These are phyloP conservation scores for Dothiorella sarmentorum DNA, from an alignment of 2,329 filamentous ascomycete species.

Conservation along the genomic window DNA sequence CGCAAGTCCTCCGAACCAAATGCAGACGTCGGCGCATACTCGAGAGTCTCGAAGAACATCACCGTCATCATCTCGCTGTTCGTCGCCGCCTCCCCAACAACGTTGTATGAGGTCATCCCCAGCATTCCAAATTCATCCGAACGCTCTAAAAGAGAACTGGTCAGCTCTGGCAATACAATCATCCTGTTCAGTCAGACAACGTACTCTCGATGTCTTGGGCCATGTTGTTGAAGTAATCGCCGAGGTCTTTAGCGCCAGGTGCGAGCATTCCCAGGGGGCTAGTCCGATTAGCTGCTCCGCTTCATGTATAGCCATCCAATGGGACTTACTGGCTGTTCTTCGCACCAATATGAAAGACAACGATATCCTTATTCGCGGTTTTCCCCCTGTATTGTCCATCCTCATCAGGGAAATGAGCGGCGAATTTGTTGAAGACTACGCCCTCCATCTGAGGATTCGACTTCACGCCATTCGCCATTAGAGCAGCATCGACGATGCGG, in stretches of 20 bases:
- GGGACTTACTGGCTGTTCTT: constrained; percentile 31
- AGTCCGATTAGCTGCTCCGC: not conserved
- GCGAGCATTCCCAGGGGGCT: constrained; percentile 48
- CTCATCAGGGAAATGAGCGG: constrained; percentile 38
- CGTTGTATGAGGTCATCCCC: constrained; percentile 38
- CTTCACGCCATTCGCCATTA: constrained; percentile 33
- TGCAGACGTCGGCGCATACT: constrained; percentile 20
- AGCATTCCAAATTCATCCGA: constrained; percentile 6
- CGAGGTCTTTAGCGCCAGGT: constrained; percentile 44
- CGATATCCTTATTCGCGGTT: constrained; percentile 31
- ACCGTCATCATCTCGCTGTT: constrained; percentile 43
- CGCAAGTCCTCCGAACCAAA: not conserved
- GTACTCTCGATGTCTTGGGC: constrained; percentile 27
- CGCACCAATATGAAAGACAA: constrained; percentile 40
- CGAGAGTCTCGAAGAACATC: constrained; percentile 52
- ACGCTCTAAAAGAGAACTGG: not conserved
- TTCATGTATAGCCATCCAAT: not conserved
- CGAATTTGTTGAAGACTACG: constrained; percentile 35
- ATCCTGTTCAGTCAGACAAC: not conserved
- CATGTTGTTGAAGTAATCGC: constrained; percentile 41
- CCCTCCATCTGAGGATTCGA: constrained; percentile 39
- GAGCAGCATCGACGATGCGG: constrained; percentile 32
- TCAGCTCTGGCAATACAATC: not conserved
- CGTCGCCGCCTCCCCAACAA: constrained; percentile 34
- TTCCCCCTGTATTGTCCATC: constrained; percentile 30